Evolutionary conservation across 306 rosid genomes (phyloP).

Genomic region (Erythrophleum fordii): DNA sequence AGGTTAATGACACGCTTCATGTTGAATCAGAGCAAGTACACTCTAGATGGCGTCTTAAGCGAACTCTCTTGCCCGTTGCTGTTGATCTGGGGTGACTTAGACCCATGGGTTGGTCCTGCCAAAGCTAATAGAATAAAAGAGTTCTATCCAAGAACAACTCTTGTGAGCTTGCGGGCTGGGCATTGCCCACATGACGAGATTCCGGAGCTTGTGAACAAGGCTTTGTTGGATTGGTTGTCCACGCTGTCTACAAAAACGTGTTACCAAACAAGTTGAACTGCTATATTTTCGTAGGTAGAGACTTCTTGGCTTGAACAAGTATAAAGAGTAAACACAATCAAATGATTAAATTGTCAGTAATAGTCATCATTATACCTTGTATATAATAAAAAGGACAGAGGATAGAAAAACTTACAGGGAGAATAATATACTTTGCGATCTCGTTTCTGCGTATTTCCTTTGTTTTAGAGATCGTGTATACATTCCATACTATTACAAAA

Average conservation of each 20-base stretch:
- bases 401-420: neutral
- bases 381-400: constrained; percentile 6
- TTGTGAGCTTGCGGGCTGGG: constrained; percentile 78
- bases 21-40: constrained; percentile 79
- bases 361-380: constrained; percentile 1
- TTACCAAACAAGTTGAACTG: constrained; percentile 52
- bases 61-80: constrained; percentile 82
- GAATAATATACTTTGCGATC: neutral
- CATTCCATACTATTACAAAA: constrained; percentile 1
- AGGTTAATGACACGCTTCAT: constrained; percentile 93
- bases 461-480: constrained; percentile 15
- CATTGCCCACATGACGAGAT: constrained; percentile 64
- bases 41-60: constrained; percentile 66
- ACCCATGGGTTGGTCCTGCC: constrained; percentile 98
- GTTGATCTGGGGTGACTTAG: constrained; percentile 94
- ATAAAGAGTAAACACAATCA: no score
- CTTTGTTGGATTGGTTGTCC: constrained; percentile 79
- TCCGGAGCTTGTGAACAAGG: constrained; percentile 80
- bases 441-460: constrained; percentile 19
- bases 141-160: constrained; percentile 42
- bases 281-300: neutral
- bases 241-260: constrained; percentile 50
- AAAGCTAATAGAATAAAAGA: constrained; percentile 29
- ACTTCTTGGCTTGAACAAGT: neutral
- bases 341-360: neutral